A percentile compares a stretch with the other conserved stretches of the same genome.
These are phyloP conservation scores for Davidsoniella neocaledoniae DNA, from an alignment of 2,329 filamentous ascomycete species.

Conservation along the genomic window DNA sequence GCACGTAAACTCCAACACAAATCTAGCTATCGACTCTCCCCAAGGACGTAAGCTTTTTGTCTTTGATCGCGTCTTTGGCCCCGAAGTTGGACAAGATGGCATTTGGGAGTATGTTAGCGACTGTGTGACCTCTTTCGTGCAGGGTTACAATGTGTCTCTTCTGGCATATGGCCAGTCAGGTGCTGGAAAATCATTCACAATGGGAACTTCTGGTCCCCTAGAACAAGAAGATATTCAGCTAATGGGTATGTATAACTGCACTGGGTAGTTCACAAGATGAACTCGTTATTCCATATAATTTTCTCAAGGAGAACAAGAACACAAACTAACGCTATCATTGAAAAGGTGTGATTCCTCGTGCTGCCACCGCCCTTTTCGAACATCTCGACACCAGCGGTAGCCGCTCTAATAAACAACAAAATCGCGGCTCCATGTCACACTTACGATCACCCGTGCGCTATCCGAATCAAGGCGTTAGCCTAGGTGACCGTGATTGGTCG, in stretches of 20 bases:
- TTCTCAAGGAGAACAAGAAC: not conserved
- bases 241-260: constrained; percentile 49
- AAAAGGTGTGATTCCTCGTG: constrained; percentile 83
- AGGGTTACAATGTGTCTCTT: constrained; percentile 97
- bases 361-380: constrained; percentile 74
- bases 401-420: constrained; percentile 28
- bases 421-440: constrained; percentile 56
- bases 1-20: constrained; percentile 73
- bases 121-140: constrained; percentile 74
- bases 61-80: constrained; percentile 85
- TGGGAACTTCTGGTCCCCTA: constrained; percentile 79
- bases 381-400: constrained; percentile 50
- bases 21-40: constrained; percentile 71
- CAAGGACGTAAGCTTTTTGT: constrained; percentile 91
- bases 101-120: constrained; percentile 90
- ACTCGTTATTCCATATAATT: not conserved
- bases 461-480: constrained; percentile 31
- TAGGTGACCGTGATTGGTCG: constrained; percentile 65
- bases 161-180: constrained; percentile 95
- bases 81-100: constrained; percentile 70
- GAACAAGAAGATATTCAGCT: constrained; percentile 55
- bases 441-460: constrained; percentile 68
- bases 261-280: too few relatives aligned
- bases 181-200: constrained; percentile 94
- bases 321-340: constrained; percentile 7